These are phyloP conservation scores for Fusarium pseudoanthophilum DNA, from an alignment of 2,329 filamentous ascomycete species.

Conservation along the genomic window DNA sequence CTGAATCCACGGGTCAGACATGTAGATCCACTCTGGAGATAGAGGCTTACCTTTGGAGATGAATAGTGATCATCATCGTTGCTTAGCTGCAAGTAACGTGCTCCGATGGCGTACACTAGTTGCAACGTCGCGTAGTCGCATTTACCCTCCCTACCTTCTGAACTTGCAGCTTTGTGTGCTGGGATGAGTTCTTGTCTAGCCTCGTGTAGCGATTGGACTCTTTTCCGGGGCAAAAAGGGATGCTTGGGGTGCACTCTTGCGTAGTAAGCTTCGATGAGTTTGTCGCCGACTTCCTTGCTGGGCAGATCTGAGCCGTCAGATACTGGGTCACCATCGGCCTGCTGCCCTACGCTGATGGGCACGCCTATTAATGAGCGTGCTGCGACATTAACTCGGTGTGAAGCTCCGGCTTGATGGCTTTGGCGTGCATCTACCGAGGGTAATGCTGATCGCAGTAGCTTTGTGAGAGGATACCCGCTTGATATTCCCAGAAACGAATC, in stretches of 20 bases:
- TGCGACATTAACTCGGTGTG: not conserved
- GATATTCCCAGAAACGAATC: not conserved
- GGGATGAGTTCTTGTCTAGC: not conserved
- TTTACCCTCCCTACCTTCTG: rapidly evolving
- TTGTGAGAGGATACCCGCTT: constrained; percentile 6
- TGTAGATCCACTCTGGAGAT: rapidly evolving
- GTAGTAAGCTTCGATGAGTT: not conserved
- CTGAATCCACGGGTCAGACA: not conserved
- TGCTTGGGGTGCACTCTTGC: constrained; percentile 1
- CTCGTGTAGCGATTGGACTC: not conserved
- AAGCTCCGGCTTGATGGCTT: not conserved
- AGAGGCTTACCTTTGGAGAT: not conserved
- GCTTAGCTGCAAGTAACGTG: constrained; percentile 4
- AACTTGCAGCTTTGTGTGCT: not conserved
- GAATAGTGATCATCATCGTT: not conserved
- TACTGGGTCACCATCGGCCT: rapidly evolving
- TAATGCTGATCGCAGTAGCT: not conserved
- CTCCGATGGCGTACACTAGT: constrained; percentile 1
- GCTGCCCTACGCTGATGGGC: not conserved
- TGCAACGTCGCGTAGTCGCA: constrained; percentile 1
- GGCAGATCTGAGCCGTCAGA: not conserved
- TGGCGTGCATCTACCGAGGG: not conserved
- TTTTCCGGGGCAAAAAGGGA: not conserved
- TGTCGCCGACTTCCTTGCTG: not conserved
- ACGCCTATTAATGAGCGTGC: not conserved